phyloP scores from a whole-genome alignment of 305 asterid species.

The Rubia tinctorum region DNA sequence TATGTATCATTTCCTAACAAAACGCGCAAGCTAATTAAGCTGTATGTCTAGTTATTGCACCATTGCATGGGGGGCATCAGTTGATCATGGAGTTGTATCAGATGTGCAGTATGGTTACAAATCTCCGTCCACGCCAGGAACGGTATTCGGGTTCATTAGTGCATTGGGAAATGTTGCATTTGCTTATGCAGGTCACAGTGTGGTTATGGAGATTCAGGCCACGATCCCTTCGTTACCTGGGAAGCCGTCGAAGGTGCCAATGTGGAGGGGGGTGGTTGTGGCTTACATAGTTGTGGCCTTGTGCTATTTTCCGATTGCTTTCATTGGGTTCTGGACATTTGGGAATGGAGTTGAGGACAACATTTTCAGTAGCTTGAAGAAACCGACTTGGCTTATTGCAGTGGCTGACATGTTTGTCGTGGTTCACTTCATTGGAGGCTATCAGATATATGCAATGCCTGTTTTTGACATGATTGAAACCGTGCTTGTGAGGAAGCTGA shows the following conservation, averaged over 20 bases:
- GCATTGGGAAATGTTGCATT: slow-evolving; percentile 59
- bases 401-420: neutral
- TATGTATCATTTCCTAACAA: too few relatives aligned
- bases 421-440: slow-evolving; percentile 5
- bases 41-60: neutral
- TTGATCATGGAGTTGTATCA: neutral
- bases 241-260: slow-evolving; percentile 58
- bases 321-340: slow-evolving; percentile 20
- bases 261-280: slow-evolving; percentile 70
- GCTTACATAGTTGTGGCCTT: slow-evolving; percentile 59
- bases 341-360: neutral
- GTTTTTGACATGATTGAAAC: slow-evolving; percentile 91
- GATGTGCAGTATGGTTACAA: neutral
- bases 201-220: slow-evolving; percentile 67
- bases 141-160: slow-evolving; percentile 44
- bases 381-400: slow-evolving; percentile 2
- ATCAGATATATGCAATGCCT: slow-evolving; percentile 73
- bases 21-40: too few relatives aligned
- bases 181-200: slow-evolving; percentile 68
- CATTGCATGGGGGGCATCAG: neutral
- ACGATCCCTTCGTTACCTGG: slow-evolving; percentile 64
- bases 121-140: neutral
- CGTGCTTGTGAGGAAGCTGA: slow-evolving; percentile 58
- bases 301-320: slow-evolving; percentile 64
- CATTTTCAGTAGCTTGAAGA: neutral